A percentile compares a stretch with the other conserved stretches of the same genome.
phyloP scores from a whole-genome alignment of 192 early-diverging fungal species.

The Coemansia guatemalensis region DNA sequence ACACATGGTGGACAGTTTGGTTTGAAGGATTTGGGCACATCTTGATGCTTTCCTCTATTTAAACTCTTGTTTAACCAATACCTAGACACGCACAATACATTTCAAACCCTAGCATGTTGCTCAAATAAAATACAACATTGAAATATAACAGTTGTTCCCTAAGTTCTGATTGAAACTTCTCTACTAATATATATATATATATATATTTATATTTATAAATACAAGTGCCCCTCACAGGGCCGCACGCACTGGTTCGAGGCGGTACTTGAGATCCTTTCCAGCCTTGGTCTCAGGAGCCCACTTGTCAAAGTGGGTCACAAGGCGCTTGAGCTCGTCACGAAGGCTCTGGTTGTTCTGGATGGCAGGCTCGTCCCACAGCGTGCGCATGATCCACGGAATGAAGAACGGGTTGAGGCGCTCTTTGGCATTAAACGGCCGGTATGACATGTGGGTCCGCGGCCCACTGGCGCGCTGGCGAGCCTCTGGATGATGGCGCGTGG shows the following conservation, averaged over 20 bases:
- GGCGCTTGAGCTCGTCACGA: constrained; percentile 62
- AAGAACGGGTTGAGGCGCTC: constrained; percentile 83
- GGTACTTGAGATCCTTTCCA: constrained; percentile 84
- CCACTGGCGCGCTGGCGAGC: constrained; percentile 32
- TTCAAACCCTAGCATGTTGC: too few relatives aligned
- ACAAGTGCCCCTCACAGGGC: constrained; percentile 47
- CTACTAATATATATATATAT: too few relatives aligned
- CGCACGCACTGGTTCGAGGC: constrained; percentile 81
- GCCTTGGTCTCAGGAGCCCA: constrained; percentile 77
- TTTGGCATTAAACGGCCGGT: constrained; percentile 64
- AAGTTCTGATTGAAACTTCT: too few relatives aligned
- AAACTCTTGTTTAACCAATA: too few relatives aligned
- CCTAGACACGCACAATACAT: too few relatives aligned
- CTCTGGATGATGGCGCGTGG: constrained; percentile 35
- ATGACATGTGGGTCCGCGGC: constrained; percentile 38
- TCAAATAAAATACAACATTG: neutral
- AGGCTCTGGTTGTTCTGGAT: constrained; percentile 58
- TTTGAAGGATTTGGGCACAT: too few relatives aligned
- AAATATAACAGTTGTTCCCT: too few relatives aligned
- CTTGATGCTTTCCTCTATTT: too few relatives aligned
- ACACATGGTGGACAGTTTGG: too few relatives aligned
- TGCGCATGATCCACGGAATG: constrained; percentile 93
- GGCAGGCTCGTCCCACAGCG: constrained; percentile 70
- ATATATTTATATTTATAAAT: constrained; percentile 7
- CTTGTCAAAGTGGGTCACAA: constrained; percentile 68